Base-by-base conservation (phyloP, 495 filamentous ascomycete genomes). In the Chaetomidium leptoderma region DNA sequence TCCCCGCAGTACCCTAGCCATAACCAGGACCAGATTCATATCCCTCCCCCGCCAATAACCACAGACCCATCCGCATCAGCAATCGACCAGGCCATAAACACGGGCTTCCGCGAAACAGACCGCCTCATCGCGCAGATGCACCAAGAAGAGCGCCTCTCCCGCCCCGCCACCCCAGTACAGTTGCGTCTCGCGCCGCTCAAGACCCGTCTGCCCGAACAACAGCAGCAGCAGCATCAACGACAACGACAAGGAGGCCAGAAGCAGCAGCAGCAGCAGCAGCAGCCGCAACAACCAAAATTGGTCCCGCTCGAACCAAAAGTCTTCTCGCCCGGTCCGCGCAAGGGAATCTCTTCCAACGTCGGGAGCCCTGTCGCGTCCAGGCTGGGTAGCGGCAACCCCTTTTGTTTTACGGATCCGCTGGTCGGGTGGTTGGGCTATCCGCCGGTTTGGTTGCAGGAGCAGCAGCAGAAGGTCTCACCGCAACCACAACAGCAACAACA, bases 231-330 rank as follows among this genome's bases (percentile, higher is more conserved):
- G 32, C 35, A 39, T 16, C n/a, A 26, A 11, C 19, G 10, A 6
- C 21, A 52, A 1, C 49, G 6, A 4, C 29, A 17, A 17, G 24
- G 1, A 27, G 11, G n/a, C 26, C 42, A 13, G 7, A 5, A 48
- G 6, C 43, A 30, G 1, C 37, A 16, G 13, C 35, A 39, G 11
- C 33, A 17, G 10, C 8, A 3, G 1, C 24, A 33, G 4, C 17
- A 0, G 11, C 32, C 5, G 3, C 53, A 11, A 7, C 39, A 36
- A 23, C 45, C 29, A 4, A 64, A 65, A 36, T 39, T 58, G 5
- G 52, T 54, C 13, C 44, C 61, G 13, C 11, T 68, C 30, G 66
- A 66, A 29, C 66, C 66, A 10, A 64, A 66, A 29, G 50, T 63
- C 3, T 23, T 19, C 8, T 66, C 66, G 2, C 63, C 66, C 6